phyloP scores from a whole-genome alignment of 2,329 filamentous ascomycete species.

The Ophiocordyceps sinensis region DNA sequence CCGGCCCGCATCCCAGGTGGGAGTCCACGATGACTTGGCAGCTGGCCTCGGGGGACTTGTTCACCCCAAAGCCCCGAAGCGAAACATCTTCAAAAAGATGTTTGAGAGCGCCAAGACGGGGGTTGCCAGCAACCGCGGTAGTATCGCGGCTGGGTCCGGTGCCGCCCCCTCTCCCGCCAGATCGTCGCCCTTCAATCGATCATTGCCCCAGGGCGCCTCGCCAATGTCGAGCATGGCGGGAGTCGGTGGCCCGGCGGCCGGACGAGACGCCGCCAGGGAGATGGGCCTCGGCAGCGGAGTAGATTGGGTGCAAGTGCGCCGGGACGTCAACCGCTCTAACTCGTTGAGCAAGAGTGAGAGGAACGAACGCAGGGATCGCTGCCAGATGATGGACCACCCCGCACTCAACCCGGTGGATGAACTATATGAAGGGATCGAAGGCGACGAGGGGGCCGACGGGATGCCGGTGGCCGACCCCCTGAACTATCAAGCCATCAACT shows the following conservation, averaged over 20 bases:
- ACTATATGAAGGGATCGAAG: conserved; percentile 69
- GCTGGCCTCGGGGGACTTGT: conserved; percentile 66
- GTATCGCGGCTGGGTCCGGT: conserved; percentile 47
- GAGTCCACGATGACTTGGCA: conserved; percentile 49
- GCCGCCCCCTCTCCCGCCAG: conserved; percentile 27
- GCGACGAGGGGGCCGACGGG: conserved; percentile 79
- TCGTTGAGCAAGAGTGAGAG: conserved; percentile 82
- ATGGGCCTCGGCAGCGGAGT: conserved; percentile 50
- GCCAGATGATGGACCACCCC: conserved; percentile 86
- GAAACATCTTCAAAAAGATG: conserved; percentile 91
- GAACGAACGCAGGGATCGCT: conserved; percentile 71
- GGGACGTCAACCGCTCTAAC: conserved; percentile 91
- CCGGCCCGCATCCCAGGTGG: conserved; percentile 50
- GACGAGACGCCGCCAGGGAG: conserved; percentile 46
- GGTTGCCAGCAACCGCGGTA: conserved; percentile 77
- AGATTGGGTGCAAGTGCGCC: conserved; percentile 95
- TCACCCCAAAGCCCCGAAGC: conserved; percentile 63
- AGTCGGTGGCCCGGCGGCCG: conserved; percentile 19
- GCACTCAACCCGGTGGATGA: conserved; percentile 83
- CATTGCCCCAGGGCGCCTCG: conserved; percentile 21
- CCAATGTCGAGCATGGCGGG: conserved; percentile 27
- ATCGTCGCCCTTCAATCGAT: conserved; percentile 27
- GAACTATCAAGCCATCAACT: conserved; percentile 66
- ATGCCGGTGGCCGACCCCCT: conserved; percentile 67
- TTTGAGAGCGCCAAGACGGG: conserved; percentile 89